Percentiles rank a stretch among this genome's conserved stretches.
phyloP scores from a whole-genome alignment of 2,329 filamentous ascomycete genomes.

The Pseudocercospora ulei region DNA sequence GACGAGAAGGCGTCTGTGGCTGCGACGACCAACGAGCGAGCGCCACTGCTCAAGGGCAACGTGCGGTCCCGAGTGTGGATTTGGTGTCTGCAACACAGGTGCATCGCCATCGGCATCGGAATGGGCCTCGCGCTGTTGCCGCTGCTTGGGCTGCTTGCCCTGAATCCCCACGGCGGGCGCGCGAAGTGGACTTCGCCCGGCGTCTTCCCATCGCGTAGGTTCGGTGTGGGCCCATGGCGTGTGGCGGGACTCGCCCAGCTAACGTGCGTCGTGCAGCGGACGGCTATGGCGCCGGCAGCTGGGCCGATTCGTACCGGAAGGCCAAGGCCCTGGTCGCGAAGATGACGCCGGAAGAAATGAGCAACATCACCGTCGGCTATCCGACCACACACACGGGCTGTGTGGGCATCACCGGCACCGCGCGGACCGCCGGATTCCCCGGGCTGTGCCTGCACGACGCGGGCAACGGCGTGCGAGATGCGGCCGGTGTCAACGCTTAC shows the following conservation, averaged over 20 bases:
- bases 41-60: constrained; percentile 9
- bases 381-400: constrained; percentile 31
- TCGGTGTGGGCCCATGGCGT: no score
- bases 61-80: constrained; percentile 13
- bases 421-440: constrained; percentile 34
- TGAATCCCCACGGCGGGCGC: constrained; percentile 22
- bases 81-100: constrained; percentile 25
- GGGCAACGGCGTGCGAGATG: constrained; percentile 38
- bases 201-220: constrained; percentile 30
- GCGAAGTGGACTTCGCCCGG: constrained; percentile 27
- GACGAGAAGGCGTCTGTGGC: constrained; percentile 17
- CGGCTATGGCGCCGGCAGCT: constrained; percentile 32
- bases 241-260: no score
- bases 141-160: constrained; percentile 29
- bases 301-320: constrained; percentile 30
- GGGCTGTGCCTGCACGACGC: constrained; percentile 39
- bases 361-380: constrained; percentile 34
- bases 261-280: constrained; percentile 16
- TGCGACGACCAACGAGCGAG: constrained; percentile 14
- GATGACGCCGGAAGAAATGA: constrained; percentile 35
- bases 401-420: constrained; percentile 34
- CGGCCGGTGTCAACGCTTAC: constrained; percentile 39
- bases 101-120: constrained; percentile 20
- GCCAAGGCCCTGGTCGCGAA: constrained; percentile 31
- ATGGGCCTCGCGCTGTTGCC: constrained; percentile 27